Base-by-base conservation (phyloP, 1,139 yeast species). In the Saccharomycopsis crataegensis region DNA sequence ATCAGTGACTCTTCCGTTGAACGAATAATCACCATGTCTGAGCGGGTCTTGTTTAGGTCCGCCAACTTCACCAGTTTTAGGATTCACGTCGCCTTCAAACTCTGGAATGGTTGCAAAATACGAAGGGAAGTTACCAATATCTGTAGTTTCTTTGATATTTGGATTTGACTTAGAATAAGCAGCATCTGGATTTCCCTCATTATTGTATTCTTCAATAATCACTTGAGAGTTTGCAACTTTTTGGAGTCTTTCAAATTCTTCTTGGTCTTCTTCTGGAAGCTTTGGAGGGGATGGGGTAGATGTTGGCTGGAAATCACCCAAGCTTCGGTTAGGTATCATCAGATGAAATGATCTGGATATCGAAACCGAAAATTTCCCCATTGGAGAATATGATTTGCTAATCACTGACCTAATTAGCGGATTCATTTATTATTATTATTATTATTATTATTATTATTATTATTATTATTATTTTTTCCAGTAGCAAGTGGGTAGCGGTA, bases 31-130 rank as follows among this genome's bases (percentile, higher is more conserved):
- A 46, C 91, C 93, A 65, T 89, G 96, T 62, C 83, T 81, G 61
- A 89, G 74, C 0, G 99, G 99, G 64, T 94, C 98, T 67, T 93
- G 98, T 64, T 94, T 94, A n/a, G 99, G 99, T 0, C 99, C 99
- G 44, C 96, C 96, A 37, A 84, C 75, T 69, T 94, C 99, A 1
- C 99, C 99, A 0, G 98, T 91, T 56, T 75, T 77, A 0, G 99
- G 99, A 64, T 93, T 93, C 40, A 78, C 82, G 58, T 91, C 93
- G 1, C 99, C 99, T 68, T 91, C 97, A 64, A 93, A 93, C 62
- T 94, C 99, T 0, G 96, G 96, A 54, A 89, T 83, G 4, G 58
- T 56, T 3, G 52, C 52, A 46, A 53, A 53, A 38, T 56, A 54
- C 3, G 50, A 48, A 3, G 57, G 48, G 33, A 50, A 53, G 90